A percentile compares a stretch with the other conserved stretches of the same genome.
Conservation (phyloP, 169 alveolate genomes). For the Cryptosporidium viatorum region DNA sequence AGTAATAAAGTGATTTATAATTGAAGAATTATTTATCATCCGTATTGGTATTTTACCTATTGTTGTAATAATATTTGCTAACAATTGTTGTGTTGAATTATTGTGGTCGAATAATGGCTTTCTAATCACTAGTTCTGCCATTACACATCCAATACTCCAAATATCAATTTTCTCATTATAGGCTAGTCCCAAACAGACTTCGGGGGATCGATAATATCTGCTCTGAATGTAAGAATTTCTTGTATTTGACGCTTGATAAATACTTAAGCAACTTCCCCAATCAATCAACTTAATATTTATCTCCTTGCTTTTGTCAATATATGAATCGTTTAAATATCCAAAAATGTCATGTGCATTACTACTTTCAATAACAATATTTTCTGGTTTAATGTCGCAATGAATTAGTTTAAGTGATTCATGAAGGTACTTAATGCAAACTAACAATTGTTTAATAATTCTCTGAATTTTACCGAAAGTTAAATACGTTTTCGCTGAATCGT, state of each 20-base stretch:
- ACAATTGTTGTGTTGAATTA: conserved; percentile 82
- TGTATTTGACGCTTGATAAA: conserved; percentile 12
- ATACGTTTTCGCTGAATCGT: not conserved
- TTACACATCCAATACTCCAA: conserved; percentile 77
- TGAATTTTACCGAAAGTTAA: conserved; percentile 19
- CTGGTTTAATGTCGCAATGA: conserved; percentile 96
- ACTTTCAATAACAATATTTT: conserved; percentile 90
- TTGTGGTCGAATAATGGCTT: conserved; percentile 88
- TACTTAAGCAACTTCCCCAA: conserved; percentile 68
- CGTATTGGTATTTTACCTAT: conserved; percentile 85
- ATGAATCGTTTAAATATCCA: not conserved
- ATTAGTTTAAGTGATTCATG: conserved; percentile 82
- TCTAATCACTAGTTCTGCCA: conserved; percentile 82
- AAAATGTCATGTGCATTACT: conserved; percentile 38
- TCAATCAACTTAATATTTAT: conserved; percentile 47
- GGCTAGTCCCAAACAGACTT: conserved; percentile 67
- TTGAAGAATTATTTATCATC: conserved; percentile 78
- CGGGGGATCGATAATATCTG: conserved; percentile 76
- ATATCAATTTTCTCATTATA: conserved; percentile 71
- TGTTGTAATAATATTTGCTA: conserved; percentile 84
- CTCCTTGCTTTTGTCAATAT: not conserved
- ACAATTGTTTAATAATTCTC: conserved; percentile 55
- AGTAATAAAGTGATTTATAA: conserved; percentile 22
- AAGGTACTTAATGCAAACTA: conserved; percentile 10
- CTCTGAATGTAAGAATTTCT: conserved; percentile 92